Evolutionary conservation across 257 asterid genomes (phyloP).

Genomic region (Marsdenia floribunda): DNA sequence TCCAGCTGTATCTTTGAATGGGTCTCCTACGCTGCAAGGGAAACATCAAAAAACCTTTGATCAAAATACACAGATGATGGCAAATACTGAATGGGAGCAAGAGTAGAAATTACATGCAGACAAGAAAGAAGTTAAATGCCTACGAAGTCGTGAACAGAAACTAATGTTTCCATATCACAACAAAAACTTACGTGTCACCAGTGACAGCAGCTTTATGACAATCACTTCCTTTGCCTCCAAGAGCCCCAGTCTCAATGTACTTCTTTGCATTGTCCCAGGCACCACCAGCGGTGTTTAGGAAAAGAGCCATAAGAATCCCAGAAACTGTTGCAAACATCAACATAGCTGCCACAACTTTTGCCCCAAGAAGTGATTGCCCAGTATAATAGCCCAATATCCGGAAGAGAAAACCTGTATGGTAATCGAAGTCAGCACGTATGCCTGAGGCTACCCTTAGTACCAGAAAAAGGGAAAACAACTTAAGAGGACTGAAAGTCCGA

Average conservation of each 20-base stretch:
- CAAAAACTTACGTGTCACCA: constrained; percentile 91
- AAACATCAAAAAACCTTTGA: neutral
- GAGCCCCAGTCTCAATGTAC: constrained; percentile 93
- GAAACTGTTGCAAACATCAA: constrained; percentile 97
- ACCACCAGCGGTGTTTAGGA: constrained; percentile 96
- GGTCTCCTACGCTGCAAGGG: constrained; percentile 85
- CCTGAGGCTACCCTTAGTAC: neutral
- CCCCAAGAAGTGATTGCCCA: constrained; percentile 94
- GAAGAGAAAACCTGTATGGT: constrained; percentile 60
- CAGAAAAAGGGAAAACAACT: neutral
- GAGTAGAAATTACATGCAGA: neutral
- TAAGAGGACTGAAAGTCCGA: neutral
- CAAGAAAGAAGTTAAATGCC: neutral
- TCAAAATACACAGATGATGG: neutral
- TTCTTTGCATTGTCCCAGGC: constrained; percentile 99
- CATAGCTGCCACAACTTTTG: constrained; percentile 95
- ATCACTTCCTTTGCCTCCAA: constrained; percentile 99
- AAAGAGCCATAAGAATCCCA: constrained; percentile 98
- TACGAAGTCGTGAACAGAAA: neutral
- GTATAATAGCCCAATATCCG: constrained; percentile 85
- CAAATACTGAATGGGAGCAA: neutral
- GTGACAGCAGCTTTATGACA: constrained; percentile 95
- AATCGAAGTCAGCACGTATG: neutral
- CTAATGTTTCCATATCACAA: neutral
- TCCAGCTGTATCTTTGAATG: constrained; percentile 98